Base-by-base conservation (phyloP, 495 filamentous ascomycete species). In the Penicillium desertorum region DNA sequence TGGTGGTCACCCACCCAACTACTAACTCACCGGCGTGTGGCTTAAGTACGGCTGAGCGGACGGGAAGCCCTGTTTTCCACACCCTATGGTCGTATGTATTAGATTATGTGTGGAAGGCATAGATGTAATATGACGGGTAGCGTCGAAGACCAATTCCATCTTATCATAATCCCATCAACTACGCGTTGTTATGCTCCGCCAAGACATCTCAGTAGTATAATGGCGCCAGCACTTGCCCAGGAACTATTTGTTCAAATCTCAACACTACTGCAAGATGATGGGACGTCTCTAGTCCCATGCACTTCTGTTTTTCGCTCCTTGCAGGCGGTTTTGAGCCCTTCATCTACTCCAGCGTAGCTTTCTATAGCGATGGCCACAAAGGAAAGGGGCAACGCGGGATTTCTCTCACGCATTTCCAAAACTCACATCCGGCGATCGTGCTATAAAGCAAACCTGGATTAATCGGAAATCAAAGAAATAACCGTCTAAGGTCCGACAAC, bases 61-160 rank as follows among this genome's bases (percentile, higher is more conserved):
- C 63, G 63, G 60, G 60, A 66, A 66, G 63, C 58, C 63, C 63
- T 63, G 51, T 63, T 66, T 51, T 66, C 63, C 63, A 66, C 63
- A 66, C 63, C 63, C 63, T 66, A 61, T 66, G 63, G 63, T 66
- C 63, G 63, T 66, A 66, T 66, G 63, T 66, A 59, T 58, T 2
- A 22, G 22, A 2, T 22, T 22, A 22, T 22, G 1, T 2, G 2
- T 22, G 2, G 22, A 22, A 1, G 22, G 22, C 2, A 22, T 22
- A 22, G 22, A 22, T 22, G 2, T 22, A 22, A 22, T 22, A 2
- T 2, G 2, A 22, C 2, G 22, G 22, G 22, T 22, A 22, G 22
- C 22, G 22, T 22, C 22, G 22, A 22, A 22, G 22, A 23, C 23
- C 23, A 23, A 5, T 3, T 23, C 23, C 23, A 23, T 4, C 23